Conservation (phyloP, 106 monocot genomes). For the Chionographis japonica region DNA sequence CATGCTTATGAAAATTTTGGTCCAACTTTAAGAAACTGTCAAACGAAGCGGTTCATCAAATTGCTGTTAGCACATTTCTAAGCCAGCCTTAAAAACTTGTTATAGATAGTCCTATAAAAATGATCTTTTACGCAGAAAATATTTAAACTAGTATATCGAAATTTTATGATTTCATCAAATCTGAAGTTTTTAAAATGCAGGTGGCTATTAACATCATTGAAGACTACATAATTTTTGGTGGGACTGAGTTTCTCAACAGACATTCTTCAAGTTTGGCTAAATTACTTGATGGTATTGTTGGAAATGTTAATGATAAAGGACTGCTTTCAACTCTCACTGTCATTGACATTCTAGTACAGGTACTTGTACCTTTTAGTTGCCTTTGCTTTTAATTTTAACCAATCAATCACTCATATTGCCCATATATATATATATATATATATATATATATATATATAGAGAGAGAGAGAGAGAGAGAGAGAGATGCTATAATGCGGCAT, state of each 20-base stretch:
- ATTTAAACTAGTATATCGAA: background rate
- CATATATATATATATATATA: too few relatives aligned
- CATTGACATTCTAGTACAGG: conserved; percentile 87
- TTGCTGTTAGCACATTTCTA: too few relatives aligned
- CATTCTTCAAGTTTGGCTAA: conserved; percentile 73
- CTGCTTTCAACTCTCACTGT: conserved; percentile 77
- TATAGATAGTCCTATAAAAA: too few relatives aligned
- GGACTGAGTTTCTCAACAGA: conserved; percentile 72
- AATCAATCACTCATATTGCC: too few relatives aligned
- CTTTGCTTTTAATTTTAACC: background rate
- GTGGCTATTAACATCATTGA: conserved; percentile 79
- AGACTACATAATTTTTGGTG: conserved; percentile 84
- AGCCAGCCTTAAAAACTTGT: too few relatives aligned
- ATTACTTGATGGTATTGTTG: conserved; percentile 83
- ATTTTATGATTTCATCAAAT: background rate
- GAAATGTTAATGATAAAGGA: conserved; percentile 90
- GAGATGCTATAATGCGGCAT: too few relatives aligned
- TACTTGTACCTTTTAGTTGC: conserved; percentile 11
- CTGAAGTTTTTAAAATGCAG: conserved; percentile 25
- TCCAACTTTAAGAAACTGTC: too few relatives aligned
- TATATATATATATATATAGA: too few relatives aligned
- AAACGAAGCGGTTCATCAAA: too few relatives aligned
- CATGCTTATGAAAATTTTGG: too few relatives aligned
- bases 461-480: too few relatives aligned
- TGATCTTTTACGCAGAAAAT: too few relatives aligned